Conservation (phyloP, 192 early-diverging fungal species). For the Powellomyces hirtus region DNA sequence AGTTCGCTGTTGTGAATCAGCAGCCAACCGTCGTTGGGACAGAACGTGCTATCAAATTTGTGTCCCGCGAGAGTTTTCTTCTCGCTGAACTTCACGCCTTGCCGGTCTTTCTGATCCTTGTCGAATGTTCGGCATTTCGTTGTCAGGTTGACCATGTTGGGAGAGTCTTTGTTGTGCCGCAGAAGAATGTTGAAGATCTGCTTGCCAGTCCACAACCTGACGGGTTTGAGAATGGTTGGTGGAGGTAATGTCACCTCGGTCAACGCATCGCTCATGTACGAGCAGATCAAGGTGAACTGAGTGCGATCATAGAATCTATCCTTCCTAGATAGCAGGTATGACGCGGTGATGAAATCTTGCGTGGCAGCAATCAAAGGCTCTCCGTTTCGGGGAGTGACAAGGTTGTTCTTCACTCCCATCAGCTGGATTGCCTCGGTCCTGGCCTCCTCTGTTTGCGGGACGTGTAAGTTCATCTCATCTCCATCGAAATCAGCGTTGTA, state of each 20-base stretch:
- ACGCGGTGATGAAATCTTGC: conserved; percentile 98
- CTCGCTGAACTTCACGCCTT: conserved; percentile 57
- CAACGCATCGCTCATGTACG: conserved; percentile 85
- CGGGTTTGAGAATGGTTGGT: conserved; percentile 86
- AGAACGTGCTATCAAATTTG: conserved; percentile 51
- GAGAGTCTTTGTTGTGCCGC: conserved; percentile 71
- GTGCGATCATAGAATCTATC: conserved; percentile 94
- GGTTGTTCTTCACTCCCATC: conserved; percentile 92
- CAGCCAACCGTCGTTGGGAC: conserved; percentile 86
- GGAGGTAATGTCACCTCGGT: conserved; percentile 88
- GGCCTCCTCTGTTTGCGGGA: conserved; percentile 99
- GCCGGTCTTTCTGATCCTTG: conserved; percentile 43
- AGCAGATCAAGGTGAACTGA: conserved; percentile 89
- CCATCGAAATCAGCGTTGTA: conserved; percentile 99
- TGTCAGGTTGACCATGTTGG: conserved; percentile 82
- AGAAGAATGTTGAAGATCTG: conserved; percentile 90
- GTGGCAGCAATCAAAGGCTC: conserved; percentile 98
- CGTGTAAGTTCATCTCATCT: conserved; percentile 99
- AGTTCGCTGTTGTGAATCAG: conserved; percentile 93
- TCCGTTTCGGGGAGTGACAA: conserved; percentile 98
- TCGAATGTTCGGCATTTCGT: conserved; percentile 69
- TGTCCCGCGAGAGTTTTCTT: conserved; percentile 22
- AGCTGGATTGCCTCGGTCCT: conserved; percentile 92
- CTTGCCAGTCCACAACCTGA: conserved; percentile 93
- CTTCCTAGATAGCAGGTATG: conserved; percentile 89